A percentile compares a stretch with the other conserved stretches of the same genome.
phyloP scores from a whole-genome alignment of 768 basidiomycete species.

The Mycena amicta region DNA sequence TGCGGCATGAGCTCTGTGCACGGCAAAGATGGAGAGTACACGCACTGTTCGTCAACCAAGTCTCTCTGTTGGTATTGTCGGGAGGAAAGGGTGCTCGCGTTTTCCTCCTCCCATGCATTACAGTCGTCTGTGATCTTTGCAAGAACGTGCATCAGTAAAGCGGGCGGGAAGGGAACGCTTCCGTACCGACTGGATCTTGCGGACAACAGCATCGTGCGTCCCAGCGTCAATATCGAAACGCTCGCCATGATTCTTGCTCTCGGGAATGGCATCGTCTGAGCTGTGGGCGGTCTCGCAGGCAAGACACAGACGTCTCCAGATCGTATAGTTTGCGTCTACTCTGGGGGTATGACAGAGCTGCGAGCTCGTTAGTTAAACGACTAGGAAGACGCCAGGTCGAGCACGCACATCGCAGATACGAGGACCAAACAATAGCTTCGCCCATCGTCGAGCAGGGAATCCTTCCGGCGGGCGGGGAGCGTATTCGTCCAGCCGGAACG shows the following conservation, averaged over 20 bases:
- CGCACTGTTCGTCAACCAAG: neutral
- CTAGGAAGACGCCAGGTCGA: neutral
- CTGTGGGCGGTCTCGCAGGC: neutral
- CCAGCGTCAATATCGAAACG: neutral
- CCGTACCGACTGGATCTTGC: too few relatives aligned
- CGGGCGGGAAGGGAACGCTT: too few relatives aligned
- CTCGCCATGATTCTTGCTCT: neutral
- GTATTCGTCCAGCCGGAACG: conserved; percentile 1
- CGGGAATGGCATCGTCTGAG: neutral
- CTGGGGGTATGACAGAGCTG: neutral
- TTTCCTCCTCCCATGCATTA: neutral
- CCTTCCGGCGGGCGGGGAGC: neutral
- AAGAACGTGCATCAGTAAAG: too few relatives aligned
- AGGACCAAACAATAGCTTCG: conserved; percentile 8
- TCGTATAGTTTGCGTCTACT: neutral
- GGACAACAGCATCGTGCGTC: neutral
- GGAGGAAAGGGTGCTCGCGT: neutral
- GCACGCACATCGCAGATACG: conserved; percentile 4
- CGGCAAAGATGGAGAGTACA: neutral
- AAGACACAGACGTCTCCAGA: neutral
- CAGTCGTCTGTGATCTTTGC: neutral
- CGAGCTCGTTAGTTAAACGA: neutral
- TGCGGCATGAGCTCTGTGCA: neutral
- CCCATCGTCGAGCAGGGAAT: conserved; percentile 3
- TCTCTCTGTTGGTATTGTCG: neutral